phyloP scores from a whole-genome alignment of 225 moss, liverwort and hornwort genomes.

The Sphagnum tenellum region DNA sequence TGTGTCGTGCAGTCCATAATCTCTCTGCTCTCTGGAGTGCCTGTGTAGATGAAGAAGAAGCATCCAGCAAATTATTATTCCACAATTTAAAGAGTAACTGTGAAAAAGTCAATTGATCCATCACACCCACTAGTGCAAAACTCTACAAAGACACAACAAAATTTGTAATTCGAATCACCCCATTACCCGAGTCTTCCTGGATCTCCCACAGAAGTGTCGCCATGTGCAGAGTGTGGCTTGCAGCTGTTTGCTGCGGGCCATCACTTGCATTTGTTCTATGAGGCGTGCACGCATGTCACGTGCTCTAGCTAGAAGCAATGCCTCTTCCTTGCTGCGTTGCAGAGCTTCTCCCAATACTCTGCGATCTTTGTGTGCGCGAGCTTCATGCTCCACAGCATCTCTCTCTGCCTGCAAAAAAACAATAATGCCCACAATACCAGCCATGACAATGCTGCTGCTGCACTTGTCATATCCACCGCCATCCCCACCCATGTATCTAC shows the following conservation, averaged over 20 bases:
- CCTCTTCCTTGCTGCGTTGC: slow-evolving; percentile 54
- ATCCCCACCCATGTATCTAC: no score
- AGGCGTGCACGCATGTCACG: slow-evolving; percentile 64
- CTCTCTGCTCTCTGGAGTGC: slow-evolving; percentile 44
- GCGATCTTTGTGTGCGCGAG: slow-evolving; percentile 50
- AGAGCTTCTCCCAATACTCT: slow-evolving; percentile 60
- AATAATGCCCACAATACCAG: no score
- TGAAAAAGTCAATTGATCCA: no score
- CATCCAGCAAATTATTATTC: no score
- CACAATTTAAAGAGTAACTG: no score
- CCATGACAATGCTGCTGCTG: no score
- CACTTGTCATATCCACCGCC: no score
- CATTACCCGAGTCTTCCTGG: slow-evolving; percentile 53
- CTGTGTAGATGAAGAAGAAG: slow-evolving; percentile 19
- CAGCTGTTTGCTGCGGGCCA: slow-evolving; percentile 42
- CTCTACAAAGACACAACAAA: no score
- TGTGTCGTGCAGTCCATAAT: slow-evolving; percentile 43
- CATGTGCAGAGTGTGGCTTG: slow-evolving; percentile 46
- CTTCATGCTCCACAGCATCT: slow-evolving; percentile 50
- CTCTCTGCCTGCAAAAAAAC: slow-evolving; percentile 38
- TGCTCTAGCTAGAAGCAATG: slow-evolving; percentile 53
- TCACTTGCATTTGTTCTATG: slow-evolving; percentile 66
- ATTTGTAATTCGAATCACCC: no score
- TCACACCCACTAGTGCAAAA: no score
- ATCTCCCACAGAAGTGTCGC: slow-evolving; percentile 45